A percentile compares a stretch with the other conserved stretches of the same genome.
Conservation (phyloP, 1,284 basidiomycete species). For the Pholiota adiposa region DNA sequence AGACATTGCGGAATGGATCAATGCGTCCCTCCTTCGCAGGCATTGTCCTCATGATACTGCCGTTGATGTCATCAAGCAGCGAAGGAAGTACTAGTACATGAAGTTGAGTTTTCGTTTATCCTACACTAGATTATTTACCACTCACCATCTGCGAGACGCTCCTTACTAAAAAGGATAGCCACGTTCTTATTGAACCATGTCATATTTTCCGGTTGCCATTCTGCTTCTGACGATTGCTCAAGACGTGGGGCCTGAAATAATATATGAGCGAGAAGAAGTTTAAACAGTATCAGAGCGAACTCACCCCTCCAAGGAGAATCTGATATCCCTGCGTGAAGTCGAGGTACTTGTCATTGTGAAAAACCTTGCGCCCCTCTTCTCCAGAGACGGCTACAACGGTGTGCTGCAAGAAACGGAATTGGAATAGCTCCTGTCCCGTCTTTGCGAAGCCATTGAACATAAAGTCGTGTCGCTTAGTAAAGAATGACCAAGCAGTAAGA, state of each 20-base stretch:
- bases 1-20: conserved; percentile 39
- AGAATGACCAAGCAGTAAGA: conserved; percentile 4
- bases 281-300: neutral
- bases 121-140: neutral
- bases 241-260: conserved; percentile 15
- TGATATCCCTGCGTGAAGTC: conserved; percentile 37
- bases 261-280: no score
- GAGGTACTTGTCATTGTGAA: conserved; percentile 35
- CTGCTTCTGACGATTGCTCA: conserved; percentile 13
- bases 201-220: conserved; percentile 8
- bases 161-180: conserved; percentile 15
- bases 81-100: conserved; percentile 31
- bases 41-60: conserved; percentile 23
- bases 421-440: neutral
- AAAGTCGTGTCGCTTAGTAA: conserved; percentile 1
- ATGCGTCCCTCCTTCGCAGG: conserved; percentile 35
- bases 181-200: conserved; percentile 7
- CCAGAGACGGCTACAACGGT: conserved; percentile 33
- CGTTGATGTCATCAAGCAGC: conserved; percentile 35
- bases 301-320: conserved; percentile 35
- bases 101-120: neutral
- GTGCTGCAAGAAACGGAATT: conserved; percentile 1
- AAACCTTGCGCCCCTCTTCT: conserved; percentile 34
- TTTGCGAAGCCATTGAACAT: conserved; percentile 5
- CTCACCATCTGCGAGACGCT: conserved; percentile 27